Evolutionary conservation across 768 basidiomycete species (phyloP).

Genomic region (Pulveroboletus sp.): DNA sequence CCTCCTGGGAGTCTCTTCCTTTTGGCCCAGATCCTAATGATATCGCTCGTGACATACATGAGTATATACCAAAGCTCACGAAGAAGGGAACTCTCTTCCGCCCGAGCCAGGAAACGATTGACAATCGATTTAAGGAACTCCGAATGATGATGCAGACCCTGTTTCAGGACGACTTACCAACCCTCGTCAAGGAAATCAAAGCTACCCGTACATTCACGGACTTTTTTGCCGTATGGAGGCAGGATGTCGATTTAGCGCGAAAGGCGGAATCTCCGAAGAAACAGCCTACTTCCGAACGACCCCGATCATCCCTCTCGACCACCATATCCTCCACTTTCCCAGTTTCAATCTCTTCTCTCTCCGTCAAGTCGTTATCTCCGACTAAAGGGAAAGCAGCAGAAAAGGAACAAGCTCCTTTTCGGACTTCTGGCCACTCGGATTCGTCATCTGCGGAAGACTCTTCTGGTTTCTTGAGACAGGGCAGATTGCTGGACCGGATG

Average conservation of each 20-base stretch:
- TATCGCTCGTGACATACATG: conserved; percentile 64
- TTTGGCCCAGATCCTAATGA: conserved; percentile 77
- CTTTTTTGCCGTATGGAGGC: conserved; percentile 76
- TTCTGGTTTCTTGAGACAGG: background rate
- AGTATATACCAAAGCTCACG: conserved; percentile 59
- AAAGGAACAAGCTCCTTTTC: background rate
- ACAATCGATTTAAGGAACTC: conserved; percentile 60
- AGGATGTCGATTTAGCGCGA: conserved; percentile 58
- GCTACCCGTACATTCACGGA: conserved; percentile 54
- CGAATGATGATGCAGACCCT: conserved; percentile 53
- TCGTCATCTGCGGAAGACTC: conserved; percentile 25
- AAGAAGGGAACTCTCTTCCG: conserved; percentile 73
- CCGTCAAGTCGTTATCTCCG: conserved; percentile 4
- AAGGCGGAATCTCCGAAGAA: conserved; percentile 29
- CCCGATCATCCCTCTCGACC: conserved; percentile 44
- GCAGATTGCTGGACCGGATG: conserved; percentile 5
- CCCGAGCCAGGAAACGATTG: conserved; percentile 59
- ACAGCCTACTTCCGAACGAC: conserved; percentile 16
- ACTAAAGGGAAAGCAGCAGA: conserved; percentile 14
- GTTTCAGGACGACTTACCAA: conserved; percentile 57
- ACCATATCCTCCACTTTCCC: conserved; percentile 59
- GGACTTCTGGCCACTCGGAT: conserved; percentile 14
- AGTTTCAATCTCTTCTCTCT: conserved; percentile 22
- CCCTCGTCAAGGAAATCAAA: conserved; percentile 62
- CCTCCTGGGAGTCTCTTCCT: conserved; percentile 82